A percentile compares a stretch with the other conserved stretches of the same genome.
Conservation (phyloP, 2,329 filamentous ascomycete genomes). For the Stagonosporopsis chrysanthemi region DNA sequence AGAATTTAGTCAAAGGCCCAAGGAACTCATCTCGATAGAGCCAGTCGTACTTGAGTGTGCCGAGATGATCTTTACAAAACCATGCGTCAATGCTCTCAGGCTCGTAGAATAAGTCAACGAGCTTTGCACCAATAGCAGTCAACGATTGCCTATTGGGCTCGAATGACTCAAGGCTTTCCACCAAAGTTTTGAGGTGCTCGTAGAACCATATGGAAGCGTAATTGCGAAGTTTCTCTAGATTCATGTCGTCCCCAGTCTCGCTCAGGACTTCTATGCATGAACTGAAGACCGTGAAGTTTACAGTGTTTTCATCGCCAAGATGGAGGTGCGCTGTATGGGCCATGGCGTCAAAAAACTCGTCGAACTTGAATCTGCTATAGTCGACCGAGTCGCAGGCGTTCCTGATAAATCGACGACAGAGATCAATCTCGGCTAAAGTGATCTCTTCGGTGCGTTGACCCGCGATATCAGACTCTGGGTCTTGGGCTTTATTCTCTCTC, state of each 20-base stretch:
- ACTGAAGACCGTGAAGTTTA: background rate
- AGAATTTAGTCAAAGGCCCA: slow-evolving; percentile 11
- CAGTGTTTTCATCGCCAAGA: background rate
- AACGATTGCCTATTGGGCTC: slow-evolving; percentile 8
- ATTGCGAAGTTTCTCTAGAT: no score
- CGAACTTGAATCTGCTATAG: slow-evolving; percentile 22
- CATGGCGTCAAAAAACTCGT: slow-evolving; percentile 15
- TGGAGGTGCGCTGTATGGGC: no score
- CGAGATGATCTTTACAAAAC: background rate
- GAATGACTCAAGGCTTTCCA: slow-evolving; percentile 15
- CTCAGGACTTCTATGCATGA: background rate
- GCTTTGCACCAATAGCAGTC: background rate
- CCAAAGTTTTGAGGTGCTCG: slow-evolving; percentile 11
- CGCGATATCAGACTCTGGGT: no score
- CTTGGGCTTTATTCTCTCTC: no score
- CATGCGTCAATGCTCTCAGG: background rate
- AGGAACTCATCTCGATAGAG: slow-evolving; percentile 2
- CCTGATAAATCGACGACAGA: slow-evolving; percentile 18
- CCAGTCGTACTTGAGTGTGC: slow-evolving; percentile 1
- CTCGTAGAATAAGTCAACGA: slow-evolving; percentile 4
- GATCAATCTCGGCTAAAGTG: slow-evolving; percentile 9
- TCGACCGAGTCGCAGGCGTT: slow-evolving; percentile 12
- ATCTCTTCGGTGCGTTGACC: background rate
- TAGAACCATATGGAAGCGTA: slow-evolving; percentile 19
- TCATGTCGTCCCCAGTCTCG: no score